These are phyloP conservation scores for Ilyonectria sp. DNA, from an alignment of 2,329 filamentous ascomycete genomes.

Conservation along the genomic window DNA sequence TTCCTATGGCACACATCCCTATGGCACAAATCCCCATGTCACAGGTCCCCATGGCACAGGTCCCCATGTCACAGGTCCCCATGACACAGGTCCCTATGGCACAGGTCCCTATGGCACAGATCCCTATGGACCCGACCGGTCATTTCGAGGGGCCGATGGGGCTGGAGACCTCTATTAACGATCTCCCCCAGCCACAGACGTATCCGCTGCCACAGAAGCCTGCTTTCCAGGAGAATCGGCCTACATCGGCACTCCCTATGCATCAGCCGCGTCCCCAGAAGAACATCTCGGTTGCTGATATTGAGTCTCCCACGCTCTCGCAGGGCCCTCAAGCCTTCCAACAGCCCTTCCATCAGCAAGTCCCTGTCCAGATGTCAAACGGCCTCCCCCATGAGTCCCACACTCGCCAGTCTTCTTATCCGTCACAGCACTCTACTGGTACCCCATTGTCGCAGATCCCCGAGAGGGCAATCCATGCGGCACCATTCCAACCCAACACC, in stretches of 20 bases:
- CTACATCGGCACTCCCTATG: conserved; percentile 75
- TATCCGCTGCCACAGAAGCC: conserved; percentile 73
- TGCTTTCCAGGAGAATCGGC: conserved; percentile 69
- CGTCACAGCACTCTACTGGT: conserved; percentile 78
- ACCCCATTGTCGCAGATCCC: conserved; percentile 94
- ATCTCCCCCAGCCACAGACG: conserved; percentile 70
- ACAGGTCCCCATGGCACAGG: conserved; percentile 29
- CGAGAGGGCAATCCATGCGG: conserved; percentile 91
- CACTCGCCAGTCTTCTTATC: conserved; percentile 77
- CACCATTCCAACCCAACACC: conserved; percentile 85
- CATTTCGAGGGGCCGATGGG: conserved; percentile 34
- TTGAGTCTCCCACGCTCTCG: conserved; percentile 82
- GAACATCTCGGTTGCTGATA: conserved; percentile 91
- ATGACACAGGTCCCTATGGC: conserved; percentile 19
- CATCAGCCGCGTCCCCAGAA: conserved; percentile 97
- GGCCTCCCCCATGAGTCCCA: conserved; percentile 73
- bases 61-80: conserved; percentile 15
- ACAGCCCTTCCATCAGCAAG: conserved; percentile 94
- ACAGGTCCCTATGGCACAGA: conserved; percentile 29
- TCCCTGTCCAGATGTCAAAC: conserved; percentile 81
- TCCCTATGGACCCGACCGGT: conserved; percentile 30
- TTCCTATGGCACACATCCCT: conserved; percentile 4
- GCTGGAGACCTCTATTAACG: conserved; percentile 61
- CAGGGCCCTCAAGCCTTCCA: conserved; percentile 82
- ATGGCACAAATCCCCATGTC: conserved; percentile 19